A percentile compares a stretch with the other conserved stretches of the same genome.
Evolutionary conservation across 768 basidiomycete genomes (phyloP).

Genomic region (Boletellus ananas): DNA sequence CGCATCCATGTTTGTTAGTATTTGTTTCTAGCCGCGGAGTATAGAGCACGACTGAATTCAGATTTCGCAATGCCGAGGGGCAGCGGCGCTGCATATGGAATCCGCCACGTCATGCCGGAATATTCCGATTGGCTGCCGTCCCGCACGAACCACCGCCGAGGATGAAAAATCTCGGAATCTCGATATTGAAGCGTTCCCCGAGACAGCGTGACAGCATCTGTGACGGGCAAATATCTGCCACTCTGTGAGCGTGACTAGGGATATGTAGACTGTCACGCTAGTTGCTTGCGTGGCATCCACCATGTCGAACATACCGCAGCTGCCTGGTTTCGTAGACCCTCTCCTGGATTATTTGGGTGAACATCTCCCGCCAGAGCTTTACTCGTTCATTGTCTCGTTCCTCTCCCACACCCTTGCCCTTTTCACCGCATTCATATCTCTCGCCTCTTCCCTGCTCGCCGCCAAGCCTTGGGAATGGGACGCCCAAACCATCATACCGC

Average conservation of each 20-base stretch:
- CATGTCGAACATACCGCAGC: constrained; percentile 29
- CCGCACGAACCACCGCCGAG: constrained; percentile 4
- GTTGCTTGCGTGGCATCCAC: constrained; percentile 21
- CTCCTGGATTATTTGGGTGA: constrained; percentile 52
- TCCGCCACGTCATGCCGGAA: constrained; percentile 12
- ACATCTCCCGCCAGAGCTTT: constrained; percentile 53
- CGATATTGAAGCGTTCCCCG: background rate
- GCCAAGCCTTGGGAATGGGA: constrained; percentile 61
- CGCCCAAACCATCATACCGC: constrained; percentile 64
- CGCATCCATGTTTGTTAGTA: constrained; percentile 20
- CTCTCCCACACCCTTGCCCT: constrained; percentile 53
- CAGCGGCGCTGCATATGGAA: constrained; percentile 8
- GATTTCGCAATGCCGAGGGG: constrained; percentile 12
- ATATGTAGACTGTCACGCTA: constrained; percentile 15
- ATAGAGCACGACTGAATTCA: constrained; percentile 14
- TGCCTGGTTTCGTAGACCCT: constrained; percentile 52
- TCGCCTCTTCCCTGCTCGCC: constrained; percentile 46
- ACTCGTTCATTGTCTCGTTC: constrained; percentile 46
- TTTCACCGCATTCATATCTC: constrained; percentile 43
- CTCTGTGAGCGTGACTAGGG: constrained; percentile 13
- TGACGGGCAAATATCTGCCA: constrained; percentile 14
- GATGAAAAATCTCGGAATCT: constrained; percentile 8
- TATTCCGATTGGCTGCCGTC: constrained; percentile 26
- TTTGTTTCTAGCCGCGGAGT: constrained; percentile 28
- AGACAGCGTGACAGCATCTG: constrained; percentile 12